These are phyloP conservation scores for Orychophragmus violaceus DNA, from an alignment of 345 rosid genomes.

Conservation along the genomic window DNA sequence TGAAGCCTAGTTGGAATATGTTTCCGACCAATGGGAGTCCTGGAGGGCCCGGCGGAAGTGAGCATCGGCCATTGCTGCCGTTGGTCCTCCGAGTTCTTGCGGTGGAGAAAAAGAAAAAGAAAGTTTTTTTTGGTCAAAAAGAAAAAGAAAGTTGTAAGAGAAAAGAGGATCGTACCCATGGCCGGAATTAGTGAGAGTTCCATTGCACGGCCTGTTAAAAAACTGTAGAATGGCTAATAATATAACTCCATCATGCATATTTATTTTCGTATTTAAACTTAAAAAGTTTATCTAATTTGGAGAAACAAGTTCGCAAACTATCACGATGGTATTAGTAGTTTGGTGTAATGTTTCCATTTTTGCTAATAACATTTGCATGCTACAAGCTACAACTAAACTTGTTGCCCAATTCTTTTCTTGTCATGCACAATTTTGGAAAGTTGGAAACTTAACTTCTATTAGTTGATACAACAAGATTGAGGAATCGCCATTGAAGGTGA, in stretches of 20 bases:
- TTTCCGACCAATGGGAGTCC: conserved; percentile 36
- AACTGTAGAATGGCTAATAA: not conserved
- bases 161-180: not conserved
- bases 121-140: too few species aligned
- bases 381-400: not conserved
- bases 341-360: not conserved
- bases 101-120: conserved; percentile 6
- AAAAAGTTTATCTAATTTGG: not conserved
- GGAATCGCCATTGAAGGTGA: too few species aligned
- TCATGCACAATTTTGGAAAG: conserved; percentile 2
- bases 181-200: not conserved
- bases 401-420: not conserved
- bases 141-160: conserved; percentile 4
- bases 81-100: not conserved
- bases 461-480: too few species aligned
- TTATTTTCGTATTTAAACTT: not conserved
- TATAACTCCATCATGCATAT: not conserved
- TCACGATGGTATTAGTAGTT: not conserved
- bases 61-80: not conserved
- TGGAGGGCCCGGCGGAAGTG: conserved; percentile 31
- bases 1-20: conserved; percentile 37
- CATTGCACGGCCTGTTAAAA: not conserved
- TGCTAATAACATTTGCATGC: not conserved
- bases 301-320: not conserved
- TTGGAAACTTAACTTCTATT: not conserved